Percentiles rank a stretch among this genome's conserved stretches.
These are phyloP conservation scores for Exophiala phaeomuriformis DNA, from an alignment of 2,329 filamentous ascomycete genomes.

Conservation along the genomic window DNA sequence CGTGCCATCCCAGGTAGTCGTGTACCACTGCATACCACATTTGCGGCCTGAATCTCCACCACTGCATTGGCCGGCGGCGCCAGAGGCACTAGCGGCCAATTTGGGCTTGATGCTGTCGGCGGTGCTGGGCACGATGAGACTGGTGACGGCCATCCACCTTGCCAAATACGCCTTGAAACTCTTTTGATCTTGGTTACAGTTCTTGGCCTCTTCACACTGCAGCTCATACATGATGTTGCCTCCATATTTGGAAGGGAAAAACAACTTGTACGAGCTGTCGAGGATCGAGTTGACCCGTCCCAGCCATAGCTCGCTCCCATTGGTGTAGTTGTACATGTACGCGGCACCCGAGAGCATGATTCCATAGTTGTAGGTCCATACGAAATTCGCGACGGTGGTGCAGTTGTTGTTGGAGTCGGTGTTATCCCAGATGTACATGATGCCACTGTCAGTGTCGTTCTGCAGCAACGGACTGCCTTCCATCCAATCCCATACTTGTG, in stretches of 20 bases:
- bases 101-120: slow-evolving; percentile 44
- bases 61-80: slow-evolving; percentile 49
- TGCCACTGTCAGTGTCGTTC: slow-evolving; percentile 44
- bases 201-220: slow-evolving; percentile 48
- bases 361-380: slow-evolving; percentile 53
- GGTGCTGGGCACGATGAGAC: slow-evolving; percentile 52
- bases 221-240: slow-evolving; percentile 52
- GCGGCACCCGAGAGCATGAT: slow-evolving; percentile 50
- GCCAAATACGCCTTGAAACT: slow-evolving; percentile 60
- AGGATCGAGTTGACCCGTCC: slow-evolving; percentile 47
- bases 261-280: slow-evolving; percentile 43
- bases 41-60: slow-evolving; percentile 43
- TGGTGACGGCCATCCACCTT: slow-evolving; percentile 52
- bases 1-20: slow-evolving; percentile 33
- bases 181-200: slow-evolving; percentile 55
- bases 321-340: slow-evolving; percentile 48
- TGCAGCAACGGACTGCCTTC: slow-evolving; percentile 26
- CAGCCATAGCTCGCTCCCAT: slow-evolving; percentile 47
- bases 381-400: slow-evolving; percentile 42
- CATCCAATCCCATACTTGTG: slow-evolving; percentile 53
- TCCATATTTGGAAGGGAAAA: slow-evolving; percentile 42
- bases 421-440: slow-evolving; percentile 50
- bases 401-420: slow-evolving; percentile 47
- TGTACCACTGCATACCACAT: slow-evolving; percentile 39
- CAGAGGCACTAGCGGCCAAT: slow-evolving; percentile 46